These are phyloP conservation scores for Hypomontagnella submonticulosa DNA, from an alignment of 495 filamentous ascomycete genomes.

Conservation along the genomic window DNA sequence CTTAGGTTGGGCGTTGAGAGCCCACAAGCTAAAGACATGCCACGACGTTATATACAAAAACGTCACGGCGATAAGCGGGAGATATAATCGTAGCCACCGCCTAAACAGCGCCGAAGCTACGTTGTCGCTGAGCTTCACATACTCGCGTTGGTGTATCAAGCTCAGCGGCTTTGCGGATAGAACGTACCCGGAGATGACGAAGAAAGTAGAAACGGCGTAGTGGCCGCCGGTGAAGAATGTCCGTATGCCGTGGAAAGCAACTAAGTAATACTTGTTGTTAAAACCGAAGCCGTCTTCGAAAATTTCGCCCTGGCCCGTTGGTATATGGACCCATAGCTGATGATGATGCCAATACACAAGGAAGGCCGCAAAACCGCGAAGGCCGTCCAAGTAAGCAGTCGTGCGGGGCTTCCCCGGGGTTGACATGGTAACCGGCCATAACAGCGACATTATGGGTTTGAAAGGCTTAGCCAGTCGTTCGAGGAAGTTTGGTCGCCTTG, in stretches of 20 bases:
- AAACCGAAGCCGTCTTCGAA: conserved; percentile 52
- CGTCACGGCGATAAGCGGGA: conserved; percentile 60
- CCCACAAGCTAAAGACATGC: conserved; percentile 61
- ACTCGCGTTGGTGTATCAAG: conserved; percentile 60
- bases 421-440: background rate
- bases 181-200: conserved; percentile 62
- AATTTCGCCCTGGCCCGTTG: conserved; percentile 40
- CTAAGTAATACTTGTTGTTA: conserved; percentile 53
- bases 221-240: conserved; percentile 59
- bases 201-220: conserved; percentile 64
- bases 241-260: conserved; percentile 52
- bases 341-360: conserved; percentile 62
- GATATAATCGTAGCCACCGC: conserved; percentile 58
- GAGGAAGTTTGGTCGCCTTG: conserved; percentile 1
- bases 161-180: conserved; percentile 62
- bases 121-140: conserved; percentile 41
- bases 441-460: conserved; percentile 16
- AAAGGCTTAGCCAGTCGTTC: conserved; percentile 7
- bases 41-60: conserved; percentile 61
- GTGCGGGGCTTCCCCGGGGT: conserved; percentile 45
- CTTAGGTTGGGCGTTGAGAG: conserved; percentile 48
- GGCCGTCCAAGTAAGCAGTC: conserved; percentile 60
- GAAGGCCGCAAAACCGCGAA: conserved; percentile 60
- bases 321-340: conserved; percentile 51
- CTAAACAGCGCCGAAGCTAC: conserved; percentile 59